These are phyloP conservation scores for Babjeviella inositovora DNA, from an alignment of 805 yeast species.

Conservation along the genomic window DNA sequence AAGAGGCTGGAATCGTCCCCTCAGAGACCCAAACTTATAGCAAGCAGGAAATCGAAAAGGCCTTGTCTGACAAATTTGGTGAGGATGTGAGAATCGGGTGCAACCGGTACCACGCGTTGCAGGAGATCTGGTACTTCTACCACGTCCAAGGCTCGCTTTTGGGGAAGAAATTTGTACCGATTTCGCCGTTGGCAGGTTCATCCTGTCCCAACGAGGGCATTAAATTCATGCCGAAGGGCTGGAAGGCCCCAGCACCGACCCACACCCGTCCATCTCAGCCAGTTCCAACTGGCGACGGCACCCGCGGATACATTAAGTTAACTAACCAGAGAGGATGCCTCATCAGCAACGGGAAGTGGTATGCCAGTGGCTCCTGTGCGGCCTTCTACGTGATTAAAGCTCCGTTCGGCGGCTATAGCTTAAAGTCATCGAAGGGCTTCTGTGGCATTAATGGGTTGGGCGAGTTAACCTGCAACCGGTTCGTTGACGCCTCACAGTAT, in stretches of 20 bases:
- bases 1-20: slow-evolving; percentile 60
- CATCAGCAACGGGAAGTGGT: slow-evolving; percentile 81
- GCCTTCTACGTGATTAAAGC: slow-evolving; percentile 42
- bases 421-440: slow-evolving; percentile 57
- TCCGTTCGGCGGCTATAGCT: slow-evolving; percentile 56
- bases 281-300: slow-evolving; percentile 13
- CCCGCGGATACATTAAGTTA: slow-evolving; percentile 30
- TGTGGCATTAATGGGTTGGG: slow-evolving; percentile 33
- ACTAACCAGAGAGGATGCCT: slow-evolving; percentile 53
- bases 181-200: slow-evolving; percentile 37
- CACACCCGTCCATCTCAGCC: slow-evolving; percentile 8
- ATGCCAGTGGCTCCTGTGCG: slow-evolving; percentile 73
- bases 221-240: slow-evolving; percentile 55
- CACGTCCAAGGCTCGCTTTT: slow-evolving; percentile 58
- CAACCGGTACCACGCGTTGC: slow-evolving; percentile 28
- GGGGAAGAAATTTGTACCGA: slow-evolving; percentile 46
- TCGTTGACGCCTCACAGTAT: slow-evolving; percentile 14
- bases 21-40: slow-evolving; percentile 38
- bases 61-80: slow-evolving; percentile 33
- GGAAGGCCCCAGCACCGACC: slow-evolving; percentile 13
- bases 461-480: slow-evolving; percentile 11
- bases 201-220: slow-evolving; percentile 62
- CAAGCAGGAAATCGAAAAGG: slow-evolving; percentile 33
- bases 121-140: slow-evolving; percentile 73
- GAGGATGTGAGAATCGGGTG: slow-evolving; percentile 47